Evolutionary conservation across 2,329 filamentous ascomycete genomes (phyloP).

Genomic region (Alternaria sp.): DNA sequence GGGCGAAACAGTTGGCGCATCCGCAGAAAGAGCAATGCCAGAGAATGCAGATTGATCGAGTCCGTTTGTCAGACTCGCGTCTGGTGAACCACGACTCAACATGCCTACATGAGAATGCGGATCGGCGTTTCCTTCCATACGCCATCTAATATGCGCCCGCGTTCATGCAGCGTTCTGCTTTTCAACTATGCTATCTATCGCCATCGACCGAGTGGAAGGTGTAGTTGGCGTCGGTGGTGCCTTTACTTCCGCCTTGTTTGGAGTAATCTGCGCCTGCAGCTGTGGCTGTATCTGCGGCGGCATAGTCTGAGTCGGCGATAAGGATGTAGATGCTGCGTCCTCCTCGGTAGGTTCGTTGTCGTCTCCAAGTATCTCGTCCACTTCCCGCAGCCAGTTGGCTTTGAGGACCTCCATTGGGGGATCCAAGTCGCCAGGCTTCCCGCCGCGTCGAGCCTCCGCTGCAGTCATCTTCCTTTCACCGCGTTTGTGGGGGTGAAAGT

Average conservation of each 20-base stretch:
- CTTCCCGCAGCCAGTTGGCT: slow-evolving; percentile 63
- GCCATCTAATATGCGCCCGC: background rate
- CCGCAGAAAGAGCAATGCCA: slow-evolving; percentile 1
- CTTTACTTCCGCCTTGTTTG: slow-evolving; percentile 34
- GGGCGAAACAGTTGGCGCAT: slow-evolving; percentile 1
- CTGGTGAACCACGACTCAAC: background rate
- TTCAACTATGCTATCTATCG: slow-evolving; percentile 49
- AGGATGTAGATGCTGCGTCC: slow-evolving; percentile 27
- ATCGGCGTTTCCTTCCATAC: background rate
- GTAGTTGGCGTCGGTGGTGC: slow-evolving; percentile 47
- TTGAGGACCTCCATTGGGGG: slow-evolving; percentile 68
- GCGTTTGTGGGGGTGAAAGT: slow-evolving; percentile 76
- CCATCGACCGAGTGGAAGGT: slow-evolving; percentile 47
- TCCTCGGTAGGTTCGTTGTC: slow-evolving; percentile 30
- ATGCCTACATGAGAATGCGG: background rate
- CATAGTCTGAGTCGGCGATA: slow-evolving; percentile 24
- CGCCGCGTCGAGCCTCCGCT: slow-evolving; percentile 64
- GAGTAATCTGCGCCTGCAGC: slow-evolving; percentile 19
- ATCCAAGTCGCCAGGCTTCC: slow-evolving; percentile 61
- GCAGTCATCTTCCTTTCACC: slow-evolving; percentile 60
- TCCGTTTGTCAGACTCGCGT: slow-evolving; percentile 2
- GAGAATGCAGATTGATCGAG: slow-evolving; percentile 4
- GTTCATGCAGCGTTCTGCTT: slow-evolving; percentile 44
- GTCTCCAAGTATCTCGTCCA: slow-evolving; percentile 53
- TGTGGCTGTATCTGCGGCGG: slow-evolving; percentile 1